phyloP scores from a whole-genome alignment of 75 land plant species.

The Selaginella moellendorffii region DNA sequence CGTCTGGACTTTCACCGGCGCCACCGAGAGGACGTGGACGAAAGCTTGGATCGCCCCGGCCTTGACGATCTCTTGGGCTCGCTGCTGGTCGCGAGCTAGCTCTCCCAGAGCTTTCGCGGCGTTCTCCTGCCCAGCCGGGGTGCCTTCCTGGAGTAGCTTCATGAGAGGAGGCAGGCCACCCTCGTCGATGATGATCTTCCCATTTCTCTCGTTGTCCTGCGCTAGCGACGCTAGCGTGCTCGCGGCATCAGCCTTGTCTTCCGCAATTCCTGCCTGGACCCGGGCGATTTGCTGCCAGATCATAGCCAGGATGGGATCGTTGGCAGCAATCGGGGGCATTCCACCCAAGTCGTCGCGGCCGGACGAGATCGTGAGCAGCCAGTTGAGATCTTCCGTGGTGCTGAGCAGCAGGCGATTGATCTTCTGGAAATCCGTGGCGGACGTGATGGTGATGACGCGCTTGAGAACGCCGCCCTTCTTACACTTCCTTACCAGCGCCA shows the following conservation, averaged over 20 bases:
- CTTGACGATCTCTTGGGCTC: constrained; percentile 23
- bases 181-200: constrained; percentile 61
- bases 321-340: constrained; percentile 69
- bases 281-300: constrained; percentile 65
- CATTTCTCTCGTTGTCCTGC: constrained; percentile 46
- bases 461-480: constrained; percentile 34
- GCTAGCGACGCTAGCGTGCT: constrained; percentile 34
- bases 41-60: constrained; percentile 37
- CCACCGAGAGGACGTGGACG: constrained; percentile 26
- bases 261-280: constrained; percentile 29
- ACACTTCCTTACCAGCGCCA: constrained; percentile 43
- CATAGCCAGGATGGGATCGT: constrained; percentile 57
- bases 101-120: constrained; percentile 38
- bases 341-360: constrained; percentile 21
- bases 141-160: constrained; percentile 44
- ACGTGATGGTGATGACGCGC: constrained; percentile 33
- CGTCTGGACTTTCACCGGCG: constrained; percentile 46
- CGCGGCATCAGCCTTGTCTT: constrained; percentile 53
- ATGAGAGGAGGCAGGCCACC: constrained; percentile 56
- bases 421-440: constrained; percentile 44
- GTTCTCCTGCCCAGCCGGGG: constrained; percentile 41
- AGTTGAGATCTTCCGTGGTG: constrained; percentile 44
- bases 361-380: constrained; percentile 51
- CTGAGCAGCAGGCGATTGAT: constrained; percentile 28
- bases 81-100: constrained; percentile 30